Evolutionary conservation across 2,329 filamentous ascomycete genomes (phyloP).

Genomic region (Hymenoscyphus fraxineus): DNA sequence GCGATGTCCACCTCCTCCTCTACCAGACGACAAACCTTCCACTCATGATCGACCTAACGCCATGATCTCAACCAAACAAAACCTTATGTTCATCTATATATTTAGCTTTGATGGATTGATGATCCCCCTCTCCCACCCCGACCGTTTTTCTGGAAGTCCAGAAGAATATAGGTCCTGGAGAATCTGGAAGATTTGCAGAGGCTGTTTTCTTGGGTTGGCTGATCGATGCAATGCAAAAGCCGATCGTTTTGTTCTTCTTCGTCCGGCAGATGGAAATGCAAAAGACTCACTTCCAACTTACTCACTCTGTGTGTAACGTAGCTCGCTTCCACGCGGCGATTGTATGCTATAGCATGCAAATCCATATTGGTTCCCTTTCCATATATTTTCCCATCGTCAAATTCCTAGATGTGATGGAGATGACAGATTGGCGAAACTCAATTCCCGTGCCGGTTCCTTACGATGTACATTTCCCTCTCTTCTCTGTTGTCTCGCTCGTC

Average conservation of each 20-base stretch:
- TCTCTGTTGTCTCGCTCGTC: neutral
- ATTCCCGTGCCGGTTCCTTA: neutral
- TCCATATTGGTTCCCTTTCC: neutral
- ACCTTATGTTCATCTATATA: neutral
- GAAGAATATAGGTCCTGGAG: neutral
- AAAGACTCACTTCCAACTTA: neutral
- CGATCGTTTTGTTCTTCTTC: neutral
- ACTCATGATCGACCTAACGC: constrained; percentile 13
- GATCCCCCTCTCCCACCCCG: neutral
- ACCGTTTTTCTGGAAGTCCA: neutral
- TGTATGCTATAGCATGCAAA: neutral
- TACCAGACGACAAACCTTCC: neutral
- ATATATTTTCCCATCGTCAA: constrained; percentile 1
- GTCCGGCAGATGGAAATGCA: neutral
- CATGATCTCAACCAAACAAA: constrained; percentile 9
- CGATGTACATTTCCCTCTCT: neutral
- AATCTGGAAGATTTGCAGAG: neutral
- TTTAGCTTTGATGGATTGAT: neutral
- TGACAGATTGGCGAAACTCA: neutral
- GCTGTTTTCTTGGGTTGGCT: neutral
- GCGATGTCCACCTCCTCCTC: neutral
- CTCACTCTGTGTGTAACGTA: neutral
- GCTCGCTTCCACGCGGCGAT: neutral
- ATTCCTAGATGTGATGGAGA: neutral
- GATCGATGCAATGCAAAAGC: neutral